Conservation (phyloP, 148 eudicot species). For the Vaccinium vitisidaea region DNA sequence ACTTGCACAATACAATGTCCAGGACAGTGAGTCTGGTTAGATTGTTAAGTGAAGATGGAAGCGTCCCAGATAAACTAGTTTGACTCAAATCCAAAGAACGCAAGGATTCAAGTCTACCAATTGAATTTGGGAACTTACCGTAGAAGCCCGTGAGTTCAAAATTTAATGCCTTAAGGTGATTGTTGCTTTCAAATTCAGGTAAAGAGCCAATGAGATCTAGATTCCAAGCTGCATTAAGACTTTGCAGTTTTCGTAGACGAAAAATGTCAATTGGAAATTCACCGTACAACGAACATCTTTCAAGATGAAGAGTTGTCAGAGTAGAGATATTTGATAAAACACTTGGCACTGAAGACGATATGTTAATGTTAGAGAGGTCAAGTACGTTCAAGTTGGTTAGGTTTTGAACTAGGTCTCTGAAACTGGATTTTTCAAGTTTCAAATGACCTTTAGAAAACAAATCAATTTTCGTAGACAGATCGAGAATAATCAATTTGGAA, state of each 20-base stretch:
- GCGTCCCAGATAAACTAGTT: constrained; percentile 21
- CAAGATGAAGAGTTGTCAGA: too few relatives aligned
- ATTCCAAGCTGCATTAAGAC: not conserved
- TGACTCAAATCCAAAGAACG: not conserved
- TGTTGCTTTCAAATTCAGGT: constrained; percentile 11
- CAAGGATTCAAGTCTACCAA: constrained; percentile 23
- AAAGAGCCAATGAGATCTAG: not conserved
- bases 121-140: constrained; percentile 21
- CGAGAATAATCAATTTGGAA: too few relatives aligned
- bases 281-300: too few relatives aligned
- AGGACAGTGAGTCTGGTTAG: constrained; percentile 7
- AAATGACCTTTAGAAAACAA: too few relatives aligned
- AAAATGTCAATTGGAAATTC: too few relatives aligned
- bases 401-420: too few relatives aligned
- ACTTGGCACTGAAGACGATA: too few relatives aligned
- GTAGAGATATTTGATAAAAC: too few relatives aligned
- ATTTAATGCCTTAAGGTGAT: constrained; percentile 6
- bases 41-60: constrained; percentile 23
- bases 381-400: too few relatives aligned
- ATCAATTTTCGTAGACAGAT: too few relatives aligned
- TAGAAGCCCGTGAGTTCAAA: not conserved
- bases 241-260: not conserved
- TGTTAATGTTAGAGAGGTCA: too few relatives aligned
- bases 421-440: too few relatives aligned
- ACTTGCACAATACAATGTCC: not conserved